Evolutionary conservation across 495 filamentous ascomycete genomes (phyloP).

Genomic region (Xylaria sp.): DNA sequence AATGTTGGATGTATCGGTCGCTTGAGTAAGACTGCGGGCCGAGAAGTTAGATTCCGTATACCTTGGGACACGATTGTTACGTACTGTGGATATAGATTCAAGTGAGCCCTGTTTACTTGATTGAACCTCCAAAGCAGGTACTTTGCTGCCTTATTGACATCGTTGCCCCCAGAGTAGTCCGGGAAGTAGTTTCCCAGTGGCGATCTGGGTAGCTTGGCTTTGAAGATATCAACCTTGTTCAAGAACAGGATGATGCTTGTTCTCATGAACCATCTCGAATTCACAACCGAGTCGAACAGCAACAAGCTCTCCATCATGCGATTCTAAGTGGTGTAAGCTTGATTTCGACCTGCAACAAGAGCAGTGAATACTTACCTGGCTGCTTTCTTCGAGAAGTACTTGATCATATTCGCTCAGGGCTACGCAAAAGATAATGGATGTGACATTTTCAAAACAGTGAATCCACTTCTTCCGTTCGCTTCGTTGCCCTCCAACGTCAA

Average conservation of each 20-base stretch:
- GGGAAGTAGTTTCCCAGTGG: constrained; percentile 94
- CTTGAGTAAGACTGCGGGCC: constrained; percentile 85
- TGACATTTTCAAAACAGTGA: constrained; percentile 99
- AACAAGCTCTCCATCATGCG: constrained; percentile 99
- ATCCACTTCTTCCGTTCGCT: constrained; percentile 99
- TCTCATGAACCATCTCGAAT: constrained; percentile 98
- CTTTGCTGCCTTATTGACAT: constrained; percentile 96
- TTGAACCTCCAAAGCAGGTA: constrained; percentile 98
- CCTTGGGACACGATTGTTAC: constrained; percentile 41
- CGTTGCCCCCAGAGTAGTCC: constrained; percentile 95
- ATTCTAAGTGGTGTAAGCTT: constrained; percentile 64
- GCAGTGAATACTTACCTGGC: constrained; percentile 69
- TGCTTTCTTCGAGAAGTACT: constrained; percentile 93
- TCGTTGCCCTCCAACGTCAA: constrained; percentile 95
- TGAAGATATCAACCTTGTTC: constrained; percentile 98
- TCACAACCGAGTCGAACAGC: constrained; percentile 98
- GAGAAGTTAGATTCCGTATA: constrained; percentile 36
- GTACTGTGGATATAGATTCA: constrained; percentile 98
- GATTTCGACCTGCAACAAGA: constrained; percentile 28
- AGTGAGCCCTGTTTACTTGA: constrained; percentile 94
- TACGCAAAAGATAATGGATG: constrained; percentile 99
- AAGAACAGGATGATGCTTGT: constrained; percentile 98
- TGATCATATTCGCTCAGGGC: constrained; percentile 99
- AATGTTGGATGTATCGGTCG: constrained; percentile 97
- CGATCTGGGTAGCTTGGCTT: constrained; percentile 86